Percentiles rank a stretch among this genome's conserved stretches.
These are phyloP conservation scores for Juglanconis oblonga DNA, from an alignment of 2,329 filamentous ascomycete genomes.

Conservation along the genomic window DNA sequence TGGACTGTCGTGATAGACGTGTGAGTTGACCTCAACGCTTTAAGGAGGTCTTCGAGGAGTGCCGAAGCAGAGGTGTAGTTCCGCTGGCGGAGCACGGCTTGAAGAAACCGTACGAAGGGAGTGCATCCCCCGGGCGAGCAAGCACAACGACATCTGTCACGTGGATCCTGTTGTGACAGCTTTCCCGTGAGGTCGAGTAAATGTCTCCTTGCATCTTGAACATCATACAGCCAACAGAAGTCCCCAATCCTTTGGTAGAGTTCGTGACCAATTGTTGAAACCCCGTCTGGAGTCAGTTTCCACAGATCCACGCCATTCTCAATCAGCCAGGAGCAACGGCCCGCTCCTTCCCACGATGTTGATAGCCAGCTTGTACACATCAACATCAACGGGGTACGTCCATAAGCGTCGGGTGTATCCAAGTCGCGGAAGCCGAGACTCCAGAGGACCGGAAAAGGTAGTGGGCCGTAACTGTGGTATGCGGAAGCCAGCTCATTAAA, in stretches of 20 bases:
- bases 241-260: background rate
- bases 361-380: background rate
- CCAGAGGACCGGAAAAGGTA: background rate
- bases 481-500: background rate
- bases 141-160: background rate
- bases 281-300: background rate
- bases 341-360: no score
- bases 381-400: background rate
- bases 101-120: slow-evolving; percentile 4
- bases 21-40: background rate
- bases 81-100: no score
- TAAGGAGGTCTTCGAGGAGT: background rate
- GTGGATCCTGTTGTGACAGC: background rate
- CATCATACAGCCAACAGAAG: no score
- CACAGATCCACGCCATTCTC: background rate
- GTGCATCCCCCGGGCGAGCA: background rate
- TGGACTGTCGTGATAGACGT: background rate
- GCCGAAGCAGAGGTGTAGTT: background rate
- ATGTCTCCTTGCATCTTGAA: background rate
- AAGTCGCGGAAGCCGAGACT: background rate
- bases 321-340: background rate
- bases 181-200: background rate
- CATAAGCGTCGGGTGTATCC: background rate
- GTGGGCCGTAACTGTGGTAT: background rate
- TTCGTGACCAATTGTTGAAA: background rate